Base-by-base conservation (phyloP, 257 asterid species). In the Petrea volubilis region DNA sequence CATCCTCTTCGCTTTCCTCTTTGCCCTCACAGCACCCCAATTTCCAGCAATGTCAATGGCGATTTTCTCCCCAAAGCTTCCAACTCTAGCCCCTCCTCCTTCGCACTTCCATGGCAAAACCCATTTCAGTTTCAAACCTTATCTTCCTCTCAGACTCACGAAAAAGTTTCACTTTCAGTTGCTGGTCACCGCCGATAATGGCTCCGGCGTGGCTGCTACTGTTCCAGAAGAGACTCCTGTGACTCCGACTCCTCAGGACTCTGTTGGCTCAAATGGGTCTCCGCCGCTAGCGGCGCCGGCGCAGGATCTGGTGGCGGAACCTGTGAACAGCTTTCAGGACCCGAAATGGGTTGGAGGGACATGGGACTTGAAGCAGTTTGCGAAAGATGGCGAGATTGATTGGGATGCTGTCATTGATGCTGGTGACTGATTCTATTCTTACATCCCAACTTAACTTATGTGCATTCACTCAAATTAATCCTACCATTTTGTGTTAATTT, bases 351-450 rank as follows among this genome's bases (percentile, higher is more conserved):
- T 88, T 28, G 83, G 78, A 29, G 98, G 99, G 70, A 95, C 96
- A 10, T 95, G 99, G 98, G 96, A 95, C 66, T 81, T 95, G 85
- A 78, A 76, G 72, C 80, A 85, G 85, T 95, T 95, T 47, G 80
- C 66, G 69, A 88, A 82, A 68, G 84, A 83, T 47, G 95, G 99
- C 7, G 76, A 72, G 68, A 86, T 91, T 47, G 66, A 88, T 59
- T 95, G 99, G 99, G 96, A 92, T 83, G 91, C 92, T 68, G 91
- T 92, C 59, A 92, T 95, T 82, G 98, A 90, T 82, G 98, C 99
- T 67, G 99, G 97, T 91, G 20, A 68, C 60, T 63, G 56, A 28
- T 46, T 56, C 64, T 7, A 38, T 38, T 1, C 43, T 33, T 33
- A 33, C 43, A 38, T 38, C 43, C n/a, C 43, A 33, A 17, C n/a